Conservation (phyloP, 257 asterid genomes). For the Penstemon davidsonii region DNA sequence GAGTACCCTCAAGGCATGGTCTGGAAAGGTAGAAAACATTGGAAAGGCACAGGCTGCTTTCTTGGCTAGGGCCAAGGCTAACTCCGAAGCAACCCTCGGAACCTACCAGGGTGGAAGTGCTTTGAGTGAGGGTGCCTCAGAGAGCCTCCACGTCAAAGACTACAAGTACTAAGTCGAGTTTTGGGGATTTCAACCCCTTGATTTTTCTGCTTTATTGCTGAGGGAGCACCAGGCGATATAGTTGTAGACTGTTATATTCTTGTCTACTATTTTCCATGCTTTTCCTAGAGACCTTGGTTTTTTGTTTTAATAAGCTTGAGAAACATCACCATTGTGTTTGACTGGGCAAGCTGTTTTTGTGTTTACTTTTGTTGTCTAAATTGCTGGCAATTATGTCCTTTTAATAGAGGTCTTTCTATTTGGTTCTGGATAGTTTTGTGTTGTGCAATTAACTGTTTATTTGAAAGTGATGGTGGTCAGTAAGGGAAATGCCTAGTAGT, state of each 20-base stretch:
- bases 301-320: conserved; percentile 28
- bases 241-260: neutral
- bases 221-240: conserved; percentile 12
- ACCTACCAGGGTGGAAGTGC: conserved; percentile 47
- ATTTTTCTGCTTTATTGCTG: conserved; percentile 15
- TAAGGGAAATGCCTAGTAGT: no score
- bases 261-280: neutral
- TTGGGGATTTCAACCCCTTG: neutral
- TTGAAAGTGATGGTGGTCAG: no score
- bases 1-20: conserved; percentile 72
- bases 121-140: conserved; percentile 58
- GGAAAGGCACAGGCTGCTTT: conserved; percentile 53
- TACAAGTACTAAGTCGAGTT: conserved; percentile 47
- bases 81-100: conserved; percentile 67
- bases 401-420: no score
- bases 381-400: no score
- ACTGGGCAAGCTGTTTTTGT: conserved; percentile 19
- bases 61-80: conserved; percentile 61
- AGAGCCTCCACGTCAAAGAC: conserved; percentile 70
- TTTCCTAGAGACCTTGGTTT: neutral
- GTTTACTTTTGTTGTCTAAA: neutral
- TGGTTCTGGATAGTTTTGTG: no score
- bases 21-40: conserved; percentile 50
- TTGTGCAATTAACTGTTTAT: no score
- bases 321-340: conserved; percentile 19